Evolutionary conservation across 2,329 filamentous ascomycete species (phyloP).

Genomic region (Anthostomella pinea): DNA sequence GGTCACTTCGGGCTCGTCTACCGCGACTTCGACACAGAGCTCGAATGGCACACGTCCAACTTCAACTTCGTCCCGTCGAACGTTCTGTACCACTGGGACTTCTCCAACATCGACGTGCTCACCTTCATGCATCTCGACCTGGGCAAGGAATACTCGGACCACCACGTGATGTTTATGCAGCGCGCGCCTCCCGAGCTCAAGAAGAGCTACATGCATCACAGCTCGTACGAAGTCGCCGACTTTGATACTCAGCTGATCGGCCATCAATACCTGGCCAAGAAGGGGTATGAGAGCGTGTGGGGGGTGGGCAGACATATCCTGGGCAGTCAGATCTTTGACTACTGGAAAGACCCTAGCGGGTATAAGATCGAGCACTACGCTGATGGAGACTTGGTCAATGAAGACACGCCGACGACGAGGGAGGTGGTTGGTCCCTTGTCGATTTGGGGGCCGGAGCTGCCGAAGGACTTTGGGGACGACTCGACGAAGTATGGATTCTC

Average conservation of each 20-base stretch:
- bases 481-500: slow-evolving; percentile 9
- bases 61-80: slow-evolving; percentile 34
- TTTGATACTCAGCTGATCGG: slow-evolving; percentile 57
- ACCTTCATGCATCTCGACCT: slow-evolving; percentile 51
- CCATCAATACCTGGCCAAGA: slow-evolving; percentile 51
- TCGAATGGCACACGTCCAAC: slow-evolving; percentile 29
- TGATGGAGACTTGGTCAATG: slow-evolving; percentile 56
- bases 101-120: slow-evolving; percentile 19
- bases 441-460: slow-evolving; percentile 21
- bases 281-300: slow-evolving; percentile 53
- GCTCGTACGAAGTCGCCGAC: slow-evolving; percentile 55
- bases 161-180: slow-evolving; percentile 52
- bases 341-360: slow-evolving; percentile 20
- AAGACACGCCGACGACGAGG: slow-evolving; percentile 35
- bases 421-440: slow-evolving; percentile 18
- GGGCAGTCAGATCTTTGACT: slow-evolving; percentile 56
- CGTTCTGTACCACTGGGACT: slow-evolving; percentile 16
- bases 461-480: slow-evolving; percentile 16
- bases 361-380: slow-evolving; percentile 56
- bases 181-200: slow-evolving; percentile 17
- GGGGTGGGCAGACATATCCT: slow-evolving; percentile 57
- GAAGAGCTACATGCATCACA: slow-evolving; percentile 49
- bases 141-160: slow-evolving; percentile 46
- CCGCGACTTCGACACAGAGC: slow-evolving; percentile 30
- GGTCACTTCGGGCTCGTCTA: slow-evolving; percentile 33